Percentiles rank a stretch among this genome's conserved stretches.
Conservation (phyloP, 768 basidiomycete genomes). For the Pleurotus djamor region DNA sequence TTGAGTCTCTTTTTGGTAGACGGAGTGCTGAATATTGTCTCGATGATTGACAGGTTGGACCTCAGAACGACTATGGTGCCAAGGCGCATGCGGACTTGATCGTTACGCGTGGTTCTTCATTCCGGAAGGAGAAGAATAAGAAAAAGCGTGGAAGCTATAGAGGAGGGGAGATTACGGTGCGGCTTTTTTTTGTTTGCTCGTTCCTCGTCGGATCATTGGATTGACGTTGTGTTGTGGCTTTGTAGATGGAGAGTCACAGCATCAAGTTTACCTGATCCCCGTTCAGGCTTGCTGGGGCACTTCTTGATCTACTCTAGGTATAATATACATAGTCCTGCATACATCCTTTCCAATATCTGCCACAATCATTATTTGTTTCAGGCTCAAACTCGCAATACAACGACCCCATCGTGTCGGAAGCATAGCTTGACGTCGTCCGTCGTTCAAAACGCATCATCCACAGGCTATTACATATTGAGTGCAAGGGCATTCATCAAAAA, state of each 20-base stretch:
- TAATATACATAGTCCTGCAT: no score
- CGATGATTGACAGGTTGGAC: conserved; percentile 49
- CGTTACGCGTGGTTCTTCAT: conserved; percentile 91
- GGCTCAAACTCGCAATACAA: no score
- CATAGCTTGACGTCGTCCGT: no score
- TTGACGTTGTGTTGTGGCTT: conserved; percentile 5
- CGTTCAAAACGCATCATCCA: no score
- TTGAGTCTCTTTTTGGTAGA: background rate
- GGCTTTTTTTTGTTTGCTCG: conserved; percentile 15
- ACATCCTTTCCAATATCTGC: no score
- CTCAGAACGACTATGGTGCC: conserved; percentile 81
- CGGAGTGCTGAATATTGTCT: background rate
- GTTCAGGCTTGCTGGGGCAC: no score
- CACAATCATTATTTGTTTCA: no score
- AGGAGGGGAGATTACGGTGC: conserved; percentile 93
- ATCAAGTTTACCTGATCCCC: conserved; percentile 66
- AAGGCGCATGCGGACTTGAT: conserved; percentile 85
- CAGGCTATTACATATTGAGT: no score
- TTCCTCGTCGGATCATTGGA: background rate
- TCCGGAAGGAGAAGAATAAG: conserved; percentile 99
- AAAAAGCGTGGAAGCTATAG: conserved; percentile 95
- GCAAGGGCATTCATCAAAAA: background rate
- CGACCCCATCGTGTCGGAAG: no score
- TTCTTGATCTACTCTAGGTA: no score
- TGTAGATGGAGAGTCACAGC: conserved; percentile 78